Conservation (phyloP, 768 basidiomycete genomes). For the Ephemerocybe angulata region DNA sequence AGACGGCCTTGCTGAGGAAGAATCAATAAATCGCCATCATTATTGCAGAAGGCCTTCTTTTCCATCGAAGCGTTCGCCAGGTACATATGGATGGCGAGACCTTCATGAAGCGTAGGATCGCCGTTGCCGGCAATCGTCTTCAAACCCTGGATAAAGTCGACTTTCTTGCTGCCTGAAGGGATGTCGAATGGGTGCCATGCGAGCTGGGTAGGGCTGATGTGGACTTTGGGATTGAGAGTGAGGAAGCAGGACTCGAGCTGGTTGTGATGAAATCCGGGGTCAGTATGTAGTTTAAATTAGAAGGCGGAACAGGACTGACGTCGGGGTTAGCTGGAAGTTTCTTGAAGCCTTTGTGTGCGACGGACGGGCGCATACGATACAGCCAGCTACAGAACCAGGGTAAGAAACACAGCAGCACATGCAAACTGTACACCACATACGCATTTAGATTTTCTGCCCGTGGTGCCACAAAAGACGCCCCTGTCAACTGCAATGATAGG, state of each 20-base stretch:
- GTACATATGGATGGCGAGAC: constrained; percentile 63
- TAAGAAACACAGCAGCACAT: background rate
- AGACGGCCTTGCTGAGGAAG: constrained; percentile 61
- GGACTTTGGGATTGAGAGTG: constrained; percentile 56
- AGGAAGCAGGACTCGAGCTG: constrained; percentile 64
- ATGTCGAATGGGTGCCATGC: constrained; percentile 64
- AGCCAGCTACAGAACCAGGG: constrained; percentile 41
- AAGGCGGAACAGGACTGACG: constrained; percentile 30
- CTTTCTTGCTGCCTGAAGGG: constrained; percentile 35
- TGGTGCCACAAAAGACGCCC: constrained; percentile 57
- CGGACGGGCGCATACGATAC: constrained; percentile 66
- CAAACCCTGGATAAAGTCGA: constrained; percentile 57
- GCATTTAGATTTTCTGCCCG: constrained; percentile 49
- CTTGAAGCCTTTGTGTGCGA: constrained; percentile 61
- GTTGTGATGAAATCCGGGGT: background rate
- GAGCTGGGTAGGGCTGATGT: constrained; percentile 59
- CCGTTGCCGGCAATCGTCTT: constrained; percentile 65
- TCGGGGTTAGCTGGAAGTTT: constrained; percentile 54
- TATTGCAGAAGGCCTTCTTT: constrained; percentile 57
- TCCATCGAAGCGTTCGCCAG: constrained; percentile 58
- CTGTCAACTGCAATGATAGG: constrained; percentile 45
- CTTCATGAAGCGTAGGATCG: constrained; percentile 59
- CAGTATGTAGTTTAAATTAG: background rate
- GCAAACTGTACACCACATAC: constrained; percentile 29
- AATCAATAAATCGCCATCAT: constrained; percentile 65